A percentile compares a stretch with the other conserved stretches of the same genome.
Evolutionary conservation across 2,329 filamentous ascomycete genomes (phyloP).

Genomic region (Ophiocordyceps camponoti-floridani): DNA sequence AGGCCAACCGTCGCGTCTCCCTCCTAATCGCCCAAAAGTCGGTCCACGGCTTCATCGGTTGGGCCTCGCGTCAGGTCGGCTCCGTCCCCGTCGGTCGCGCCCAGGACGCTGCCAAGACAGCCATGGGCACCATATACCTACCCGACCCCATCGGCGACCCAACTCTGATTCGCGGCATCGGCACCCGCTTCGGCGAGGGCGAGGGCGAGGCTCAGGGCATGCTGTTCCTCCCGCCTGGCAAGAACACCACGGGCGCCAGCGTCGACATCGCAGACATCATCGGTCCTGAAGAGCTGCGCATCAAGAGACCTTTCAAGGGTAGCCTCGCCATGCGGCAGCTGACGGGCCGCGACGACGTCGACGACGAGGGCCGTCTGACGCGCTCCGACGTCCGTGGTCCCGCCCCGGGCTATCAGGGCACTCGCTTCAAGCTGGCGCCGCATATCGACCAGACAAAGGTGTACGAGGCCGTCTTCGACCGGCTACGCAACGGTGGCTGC

Average conservation of each 20-base stretch:
- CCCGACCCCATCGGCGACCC: slow-evolving; percentile 77
- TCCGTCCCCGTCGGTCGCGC: slow-evolving; percentile 87
- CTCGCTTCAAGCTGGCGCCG: slow-evolving; percentile 72
- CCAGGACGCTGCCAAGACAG: slow-evolving; percentile 72
- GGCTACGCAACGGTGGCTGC: slow-evolving; percentile 66
- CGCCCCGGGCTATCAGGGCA: slow-evolving; percentile 51
- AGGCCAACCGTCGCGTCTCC: slow-evolving; percentile 75
- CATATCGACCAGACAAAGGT: slow-evolving; percentile 90
- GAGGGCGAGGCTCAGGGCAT: slow-evolving; percentile 65
- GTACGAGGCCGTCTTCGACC: slow-evolving; percentile 81
- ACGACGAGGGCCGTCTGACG: slow-evolving; percentile 44
- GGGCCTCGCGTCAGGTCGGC: slow-evolving; percentile 67
- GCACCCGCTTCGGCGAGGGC: slow-evolving; percentile 60
- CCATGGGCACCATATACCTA: slow-evolving; percentile 65
- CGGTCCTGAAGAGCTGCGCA: slow-evolving; percentile 60
- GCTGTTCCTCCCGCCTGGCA: slow-evolving; percentile 70
- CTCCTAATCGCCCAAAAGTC: slow-evolving; percentile 93
- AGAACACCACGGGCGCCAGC: slow-evolving; percentile 58
- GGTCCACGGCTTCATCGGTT: slow-evolving; percentile 83
- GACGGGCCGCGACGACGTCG: slow-evolving; percentile 60
- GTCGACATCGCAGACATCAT: slow-evolving; percentile 70
- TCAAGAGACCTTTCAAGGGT: slow-evolving; percentile 78
- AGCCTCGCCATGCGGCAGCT: slow-evolving; percentile 60
- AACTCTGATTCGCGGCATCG: slow-evolving; percentile 59
- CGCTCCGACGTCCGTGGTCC: slow-evolving; percentile 34